Evolutionary conservation across 176 grass and related monocot species (phyloP).

Genomic region (Aegilops umbellulata): DNA sequence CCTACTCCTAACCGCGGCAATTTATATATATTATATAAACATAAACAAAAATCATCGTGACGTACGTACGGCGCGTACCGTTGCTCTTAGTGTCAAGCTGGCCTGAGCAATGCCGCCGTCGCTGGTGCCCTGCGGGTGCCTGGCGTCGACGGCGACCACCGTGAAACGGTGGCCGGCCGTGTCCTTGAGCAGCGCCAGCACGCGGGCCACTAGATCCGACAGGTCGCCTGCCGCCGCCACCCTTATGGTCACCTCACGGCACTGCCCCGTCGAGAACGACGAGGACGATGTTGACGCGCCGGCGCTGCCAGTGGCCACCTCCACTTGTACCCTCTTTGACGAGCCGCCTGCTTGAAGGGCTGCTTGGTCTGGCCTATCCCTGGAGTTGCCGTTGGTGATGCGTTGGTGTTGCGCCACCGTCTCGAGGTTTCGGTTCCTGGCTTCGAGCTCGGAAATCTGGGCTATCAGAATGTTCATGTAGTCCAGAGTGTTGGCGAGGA

Average conservation of each 20-base stretch:
- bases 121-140: neutral
- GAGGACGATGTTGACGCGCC: neutral
- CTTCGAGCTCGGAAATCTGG: constrained; percentile 54
- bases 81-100: constrained; percentile 29
- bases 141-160: constrained; percentile 28
- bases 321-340: constrained; percentile 34
- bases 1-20: neutral
- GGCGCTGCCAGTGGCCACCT: neutral
- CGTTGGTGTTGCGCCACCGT: neutral
- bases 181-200: constrained; percentile 37
- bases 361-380: neutral
- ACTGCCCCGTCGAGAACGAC: neutral
- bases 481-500: constrained; percentile 58
- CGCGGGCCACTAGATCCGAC: constrained; percentile 37
- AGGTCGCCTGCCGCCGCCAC: constrained; percentile 41
- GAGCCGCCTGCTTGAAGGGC: neutral
- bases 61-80: constrained; percentile 23
- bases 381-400: neutral
- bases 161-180: constrained; percentile 5
- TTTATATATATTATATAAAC: neutral
- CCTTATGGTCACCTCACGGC: constrained; percentile 25
- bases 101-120: neutral
- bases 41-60: neutral
- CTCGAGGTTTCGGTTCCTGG: constrained; percentile 57
- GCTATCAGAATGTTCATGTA: constrained; percentile 58